Evolutionary conservation across 306 rosid species (phyloP).

Genomic region (Trifolium repens): DNA sequence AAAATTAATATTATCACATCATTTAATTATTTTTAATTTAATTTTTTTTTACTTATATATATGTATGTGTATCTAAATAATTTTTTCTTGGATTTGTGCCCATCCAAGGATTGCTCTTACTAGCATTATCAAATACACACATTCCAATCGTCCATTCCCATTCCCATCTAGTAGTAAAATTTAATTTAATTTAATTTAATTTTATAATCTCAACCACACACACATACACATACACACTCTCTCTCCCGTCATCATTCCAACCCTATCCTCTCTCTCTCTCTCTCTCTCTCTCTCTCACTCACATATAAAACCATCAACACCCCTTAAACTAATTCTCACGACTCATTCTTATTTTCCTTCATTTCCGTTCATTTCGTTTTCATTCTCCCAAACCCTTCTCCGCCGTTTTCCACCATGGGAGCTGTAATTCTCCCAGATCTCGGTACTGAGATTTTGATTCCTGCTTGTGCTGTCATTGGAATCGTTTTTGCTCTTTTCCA

Average conservation of each 20-base stretch:
- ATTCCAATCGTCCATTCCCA: constrained; percentile 20
- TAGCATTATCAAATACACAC: constrained; percentile 23
- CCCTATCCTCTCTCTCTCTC: constrained; percentile 25
- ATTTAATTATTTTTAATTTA: too few relatives aligned
- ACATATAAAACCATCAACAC: constrained; percentile 34
- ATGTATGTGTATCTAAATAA: too few relatives aligned
- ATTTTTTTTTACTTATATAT: too few relatives aligned
- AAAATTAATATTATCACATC: too few relatives aligned
- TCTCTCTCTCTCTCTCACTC: neutral
- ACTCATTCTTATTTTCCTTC: too few relatives aligned
- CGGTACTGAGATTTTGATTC: constrained; percentile 82
- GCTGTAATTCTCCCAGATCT: constrained; percentile 76
- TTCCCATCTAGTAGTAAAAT: neutral
- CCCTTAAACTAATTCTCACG: neutral
- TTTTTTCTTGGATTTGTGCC: too few relatives aligned
- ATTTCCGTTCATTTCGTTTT: too few relatives aligned
- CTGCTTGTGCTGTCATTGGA: constrained; percentile 76
- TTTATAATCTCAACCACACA: constrained; percentile 26
- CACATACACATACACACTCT: constrained; percentile 15
- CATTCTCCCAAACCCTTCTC: too few relatives aligned
- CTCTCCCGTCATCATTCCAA: constrained; percentile 38
- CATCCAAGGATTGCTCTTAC: neutral
- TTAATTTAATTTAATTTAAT: neutral
- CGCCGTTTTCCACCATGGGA: constrained; percentile 53
- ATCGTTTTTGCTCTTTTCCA: constrained; percentile 73